A percentile compares a stretch with the other conserved stretches of the same genome.
phyloP scores from a whole-genome alignment of 1,284 basidiomycete genomes.

The Polyporus tsugae region DNA sequence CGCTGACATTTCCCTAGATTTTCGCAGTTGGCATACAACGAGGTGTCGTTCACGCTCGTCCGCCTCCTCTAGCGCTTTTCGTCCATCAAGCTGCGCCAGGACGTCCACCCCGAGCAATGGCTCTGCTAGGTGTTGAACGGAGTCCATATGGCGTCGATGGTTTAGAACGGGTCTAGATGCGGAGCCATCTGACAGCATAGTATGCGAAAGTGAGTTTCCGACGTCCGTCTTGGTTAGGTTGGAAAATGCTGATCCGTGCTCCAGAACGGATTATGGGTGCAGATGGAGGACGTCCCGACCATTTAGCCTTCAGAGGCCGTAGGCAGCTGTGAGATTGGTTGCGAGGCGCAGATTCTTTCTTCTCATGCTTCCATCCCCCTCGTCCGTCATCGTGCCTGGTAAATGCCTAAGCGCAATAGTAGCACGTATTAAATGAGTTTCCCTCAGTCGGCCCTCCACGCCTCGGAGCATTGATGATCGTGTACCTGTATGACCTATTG shows the following conservation, averaged over 20 bases:
- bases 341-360: no score
- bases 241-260: not conserved
- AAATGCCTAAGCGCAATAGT: no score
- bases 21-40: constrained; percentile 71
- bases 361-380: no score
- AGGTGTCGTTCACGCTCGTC: constrained; percentile 71
- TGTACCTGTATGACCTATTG: no score
- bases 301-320: not conserved
- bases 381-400: no score
- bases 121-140: constrained; percentile 32
- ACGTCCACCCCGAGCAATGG: constrained; percentile 45
- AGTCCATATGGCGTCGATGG: constrained; percentile 44
- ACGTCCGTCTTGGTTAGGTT: not conserved
- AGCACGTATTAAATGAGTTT: no score
- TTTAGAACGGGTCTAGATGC: constrained; percentile 60
- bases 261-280: constrained; percentile 33
- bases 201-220: constrained; percentile 50
- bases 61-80: constrained; percentile 69
- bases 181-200: constrained; percentile 65
- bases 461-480: no score
- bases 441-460: no score
- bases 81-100: constrained; percentile 50
- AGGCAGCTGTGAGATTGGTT: no score
- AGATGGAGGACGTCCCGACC: not conserved
- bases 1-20: not conserved